Percentiles rank a stretch among this genome's conserved stretches.
Evolutionary conservation across 1,284 basidiomycete genomes (phyloP).

Genomic region (Microbotryomycetes sp.): DNA sequence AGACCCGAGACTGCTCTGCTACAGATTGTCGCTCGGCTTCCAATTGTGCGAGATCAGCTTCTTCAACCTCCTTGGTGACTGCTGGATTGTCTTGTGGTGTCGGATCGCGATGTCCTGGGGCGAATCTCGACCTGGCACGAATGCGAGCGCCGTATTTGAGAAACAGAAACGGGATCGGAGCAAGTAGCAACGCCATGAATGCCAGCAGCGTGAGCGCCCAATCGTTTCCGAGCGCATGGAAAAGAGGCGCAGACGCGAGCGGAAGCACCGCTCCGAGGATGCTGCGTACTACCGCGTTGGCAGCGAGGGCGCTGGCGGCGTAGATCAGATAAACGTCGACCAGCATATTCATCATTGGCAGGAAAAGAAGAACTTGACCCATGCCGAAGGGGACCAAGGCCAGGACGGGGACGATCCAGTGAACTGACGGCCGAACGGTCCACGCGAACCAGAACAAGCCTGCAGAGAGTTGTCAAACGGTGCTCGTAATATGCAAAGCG

Average conservation of each 20-base stretch:
- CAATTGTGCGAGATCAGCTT: background rate
- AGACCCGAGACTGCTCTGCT: background rate
- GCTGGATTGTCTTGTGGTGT: background rate
- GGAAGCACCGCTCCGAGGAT: conserved; percentile 56
- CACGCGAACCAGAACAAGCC: conserved; percentile 41
- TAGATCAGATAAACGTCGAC: conserved; percentile 36
- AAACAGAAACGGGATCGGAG: conserved; percentile 51
- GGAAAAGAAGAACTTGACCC: background rate
- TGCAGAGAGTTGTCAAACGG: conserved; percentile 7
- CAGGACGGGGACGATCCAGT: conserved; percentile 58
- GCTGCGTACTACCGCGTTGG: conserved; percentile 60
- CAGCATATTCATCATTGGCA: background rate
- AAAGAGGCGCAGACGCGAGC: conserved; percentile 48
- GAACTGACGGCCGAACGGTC: conserved; percentile 53
- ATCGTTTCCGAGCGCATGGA: conserved; percentile 52
- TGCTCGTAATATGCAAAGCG: no score
- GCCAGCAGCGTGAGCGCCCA: conserved; percentile 62
- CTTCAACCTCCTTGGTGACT: background rate
- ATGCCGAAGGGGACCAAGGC: conserved; percentile 54
- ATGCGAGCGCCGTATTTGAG: conserved; percentile 42
- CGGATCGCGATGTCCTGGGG: conserved; percentile 9
- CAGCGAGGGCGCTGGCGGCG: conserved; percentile 60
- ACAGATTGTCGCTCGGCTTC: background rate
- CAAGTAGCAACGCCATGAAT: conserved; percentile 49
- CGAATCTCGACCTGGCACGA: conserved; percentile 33